Evolutionary conservation across 1,284 basidiomycete genomes (phyloP), one percentile per base, ranked within the genome.

Genomic region (Sanghuangporus weigelae): DNA sequence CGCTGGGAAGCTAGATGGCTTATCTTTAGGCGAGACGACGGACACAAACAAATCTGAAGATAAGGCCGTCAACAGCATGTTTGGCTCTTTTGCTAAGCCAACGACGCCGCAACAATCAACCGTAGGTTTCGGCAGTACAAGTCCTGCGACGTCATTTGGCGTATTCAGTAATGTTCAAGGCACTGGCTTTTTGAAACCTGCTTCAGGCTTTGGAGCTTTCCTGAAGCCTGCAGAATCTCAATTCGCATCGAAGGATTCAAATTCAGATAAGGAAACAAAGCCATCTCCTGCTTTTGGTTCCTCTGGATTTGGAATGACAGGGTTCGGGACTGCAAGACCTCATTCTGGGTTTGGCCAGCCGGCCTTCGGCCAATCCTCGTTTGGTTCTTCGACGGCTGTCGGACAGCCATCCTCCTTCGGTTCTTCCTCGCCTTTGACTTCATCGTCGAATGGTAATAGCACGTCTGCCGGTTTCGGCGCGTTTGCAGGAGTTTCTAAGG

Each of bases 161-260:
- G 55, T 57, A 7, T 62, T 60, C 54, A 44, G 60, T 50, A 69
- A 65, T 26, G 55, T 67, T 7, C 57, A 65, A 8, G 69, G 66
- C 3, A 54, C 59, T 44, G 54, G 60, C 53, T 31, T 71, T 7
- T 69, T 80, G 46, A 78, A 77, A 62, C 78, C 77, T 8, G 74
- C 75, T 0, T 72, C 70, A 7, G 78, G 77, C 1, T 79, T 80
- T 62, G 79, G 77, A 19, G 76, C 75, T 1, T 79, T 79, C 48
- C 67, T 67, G 2, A 36, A 53, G 55, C 38, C 63, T 62, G 21
- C 54, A 8, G 50, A 62, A 31, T 31, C 63, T 4, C 38, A 46
- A 21, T 46, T 56, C n/a, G 35, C 62, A 21, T 23, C 60, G 16
- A 61, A 50, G 12, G 49, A 58, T n/a, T 42, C 68, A 55, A 56